Conservation (phyloP, 306 rosid species). For the Luffa aegyptiaca region DNA sequence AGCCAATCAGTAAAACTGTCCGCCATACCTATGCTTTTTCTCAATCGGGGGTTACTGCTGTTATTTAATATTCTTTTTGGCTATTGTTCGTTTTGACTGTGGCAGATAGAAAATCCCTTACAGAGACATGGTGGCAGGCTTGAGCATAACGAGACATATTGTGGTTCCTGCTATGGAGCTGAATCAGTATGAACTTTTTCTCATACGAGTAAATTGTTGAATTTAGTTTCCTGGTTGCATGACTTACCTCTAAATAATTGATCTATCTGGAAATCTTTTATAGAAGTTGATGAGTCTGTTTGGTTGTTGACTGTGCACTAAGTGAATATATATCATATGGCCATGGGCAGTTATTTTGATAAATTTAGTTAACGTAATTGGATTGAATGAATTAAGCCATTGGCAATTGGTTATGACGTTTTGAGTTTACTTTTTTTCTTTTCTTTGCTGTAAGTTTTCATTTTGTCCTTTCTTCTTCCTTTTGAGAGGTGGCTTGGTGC, state of each 20-base stretch:
- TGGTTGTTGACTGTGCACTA: not conserved
- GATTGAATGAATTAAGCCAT: not conserved
- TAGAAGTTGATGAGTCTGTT: not conserved
- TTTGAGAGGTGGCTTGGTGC: slow-evolving; percentile 2
- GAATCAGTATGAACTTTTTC: slow-evolving; percentile 54
- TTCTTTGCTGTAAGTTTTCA: not conserved
- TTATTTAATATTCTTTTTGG: slow-evolving; percentile 5
- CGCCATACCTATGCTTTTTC: not conserved
- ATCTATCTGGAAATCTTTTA: not conserved
- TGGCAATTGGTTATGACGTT: not conserved
- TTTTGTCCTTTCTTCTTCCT: not conserved
- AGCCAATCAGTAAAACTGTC: not conserved
- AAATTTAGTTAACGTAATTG: not conserved
- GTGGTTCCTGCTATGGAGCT: slow-evolving; percentile 95
- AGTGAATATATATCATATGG: not conserved
- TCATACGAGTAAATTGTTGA: not conserved
- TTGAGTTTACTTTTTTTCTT: not conserved
- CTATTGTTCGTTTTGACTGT: slow-evolving; percentile 14
- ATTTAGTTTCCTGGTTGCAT: not conserved
- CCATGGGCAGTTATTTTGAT: not conserved
- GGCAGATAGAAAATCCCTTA: slow-evolving; percentile 81
- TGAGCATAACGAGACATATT: slow-evolving; percentile 95
- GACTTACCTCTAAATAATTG: not conserved
- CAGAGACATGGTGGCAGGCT: slow-evolving; percentile 98
- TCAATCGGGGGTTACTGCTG: not conserved